phyloP scores from a whole-genome alignment of 192 early-diverging fungal species.

The Mortierella claussenii region DNA sequence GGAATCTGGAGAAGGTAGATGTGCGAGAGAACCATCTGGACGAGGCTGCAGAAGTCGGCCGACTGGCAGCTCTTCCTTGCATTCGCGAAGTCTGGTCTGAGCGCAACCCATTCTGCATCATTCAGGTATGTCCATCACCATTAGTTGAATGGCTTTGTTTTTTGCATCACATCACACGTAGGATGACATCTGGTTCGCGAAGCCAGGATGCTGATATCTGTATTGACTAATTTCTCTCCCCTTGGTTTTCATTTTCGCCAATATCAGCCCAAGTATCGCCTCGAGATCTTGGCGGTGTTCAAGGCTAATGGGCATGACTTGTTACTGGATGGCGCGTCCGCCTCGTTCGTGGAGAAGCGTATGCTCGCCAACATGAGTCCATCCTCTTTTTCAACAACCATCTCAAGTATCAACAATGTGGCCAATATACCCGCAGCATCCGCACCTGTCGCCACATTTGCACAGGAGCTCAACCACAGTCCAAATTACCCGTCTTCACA shows the following conservation, averaged over 20 bases:
- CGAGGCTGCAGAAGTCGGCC: conserved; percentile 61
- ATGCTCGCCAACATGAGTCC: conserved; percentile 20
- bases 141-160: background rate
- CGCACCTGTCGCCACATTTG: conserved; percentile 27
- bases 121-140: conserved; percentile 53
- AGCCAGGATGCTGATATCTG: background rate
- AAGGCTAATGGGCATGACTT: conserved; percentile 56
- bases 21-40: conserved; percentile 63
- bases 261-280: conserved; percentile 57
- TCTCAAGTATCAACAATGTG: conserved; percentile 38
- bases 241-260: background rate
- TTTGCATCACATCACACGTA: no score
- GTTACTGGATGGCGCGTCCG: conserved; percentile 60
- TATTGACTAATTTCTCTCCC: background rate
- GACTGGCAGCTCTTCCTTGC: conserved; percentile 59
- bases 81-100: conserved; percentile 63
- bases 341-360: conserved; percentile 60
- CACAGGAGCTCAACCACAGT: conserved; percentile 15
- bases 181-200: no score
- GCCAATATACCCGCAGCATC: conserved; percentile 55
- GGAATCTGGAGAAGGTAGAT: conserved; percentile 65
- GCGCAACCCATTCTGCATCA: conserved; percentile 63
- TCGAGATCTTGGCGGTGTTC: conserved; percentile 61
- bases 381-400: conserved; percentile 25
- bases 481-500: background rate